These are phyloP conservation scores for Cercospora zeae-maydis DNA, from an alignment of 2,329 filamentous ascomycete species.

Conservation along the genomic window DNA sequence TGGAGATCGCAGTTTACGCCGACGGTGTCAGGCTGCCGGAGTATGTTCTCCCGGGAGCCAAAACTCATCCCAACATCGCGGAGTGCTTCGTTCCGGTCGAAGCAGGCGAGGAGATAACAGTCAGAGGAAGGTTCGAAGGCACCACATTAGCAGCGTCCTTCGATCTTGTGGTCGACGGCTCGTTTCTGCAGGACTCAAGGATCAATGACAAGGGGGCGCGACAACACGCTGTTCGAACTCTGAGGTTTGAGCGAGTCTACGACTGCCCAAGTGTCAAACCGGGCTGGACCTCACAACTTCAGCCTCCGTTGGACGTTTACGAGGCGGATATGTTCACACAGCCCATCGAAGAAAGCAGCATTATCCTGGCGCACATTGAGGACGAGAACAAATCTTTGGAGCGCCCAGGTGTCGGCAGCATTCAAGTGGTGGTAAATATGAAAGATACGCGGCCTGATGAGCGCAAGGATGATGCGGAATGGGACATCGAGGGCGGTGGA, in stretches of 20 bases:
- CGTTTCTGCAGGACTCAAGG: conserved; percentile 25
- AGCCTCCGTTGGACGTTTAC: conserved; percentile 16
- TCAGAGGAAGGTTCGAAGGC: conserved; percentile 36
- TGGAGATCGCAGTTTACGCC: conserved; percentile 32
- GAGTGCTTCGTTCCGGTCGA: conserved; percentile 39
- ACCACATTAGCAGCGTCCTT: conserved; percentile 32
- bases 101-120: conserved; percentile 32
- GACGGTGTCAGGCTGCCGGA: conserved; percentile 32
- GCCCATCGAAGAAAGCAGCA: conserved; percentile 7
- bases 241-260: conserved; percentile 22
- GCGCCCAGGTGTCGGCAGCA: conserved; percentile 14
- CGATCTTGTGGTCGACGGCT: conserved; percentile 42
- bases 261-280: conserved; percentile 1
- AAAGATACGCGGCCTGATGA: conserved; percentile 2
- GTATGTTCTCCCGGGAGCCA: conserved; percentile 33
- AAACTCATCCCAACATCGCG: conserved; percentile 30
- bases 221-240: conserved; percentile 16
- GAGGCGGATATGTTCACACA: conserved; percentile 27
- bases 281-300: conserved; percentile 2
- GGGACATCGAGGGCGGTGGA: conserved; percentile 18
- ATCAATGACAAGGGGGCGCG: conserved; percentile 23
- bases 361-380: background rate
- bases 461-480: conserved; percentile 13
- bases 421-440: conserved; percentile 12
- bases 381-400: background rate